Base-by-base conservation (phyloP, 163 green algal species). In the Dunaliella salina region DNA sequence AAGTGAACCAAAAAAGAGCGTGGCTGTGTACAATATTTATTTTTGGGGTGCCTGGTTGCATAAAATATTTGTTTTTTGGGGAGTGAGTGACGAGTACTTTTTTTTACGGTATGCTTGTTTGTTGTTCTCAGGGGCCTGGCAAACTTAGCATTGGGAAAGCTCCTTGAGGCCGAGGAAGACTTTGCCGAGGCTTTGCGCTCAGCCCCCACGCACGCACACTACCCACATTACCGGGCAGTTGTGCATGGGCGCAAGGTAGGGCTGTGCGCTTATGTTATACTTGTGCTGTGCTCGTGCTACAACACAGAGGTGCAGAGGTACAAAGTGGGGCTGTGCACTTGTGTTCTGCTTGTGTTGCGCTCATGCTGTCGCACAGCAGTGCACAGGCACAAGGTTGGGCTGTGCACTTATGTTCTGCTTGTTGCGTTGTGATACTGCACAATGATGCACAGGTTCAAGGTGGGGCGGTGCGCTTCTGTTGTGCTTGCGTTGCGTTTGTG, bases 261-360 rank as follows among this genome's bases (percentile, higher is more conserved):
- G 22, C 22, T 75, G 63, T 75, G 63, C 20, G 63, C 24, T 26
- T 75, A 12, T 69, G 57, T 69, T 15, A 46, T 71, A 50, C 89
- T 91, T 81, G 85, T 87, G 29, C 89, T 91, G 69, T 92, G 88
- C 84, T 87, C 89, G 33, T 85, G 89, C 85, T 90, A 90, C 85
- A 80, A 87, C 18, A 86, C 72, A 29, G 80, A 85, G 11, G 83
- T 86, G 34, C 67, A 83, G 30, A 80, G 63, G 33, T 57, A 63
- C 33, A 85, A 88, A 80, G 80, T 83, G 18, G 18, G 57, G 40
- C 40, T 50, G 40, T 50, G 40, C 40, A 8, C 40, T 8, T 50
- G 40, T 50, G 40, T 15, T 50, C 8, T 50, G 40, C 8, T 50
- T 50, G 40, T n/a, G n/a, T n/a, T n/a, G n/a, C n/a, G n/a, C n/a